Evolutionary conservation across 176 grass and related monocot species (phyloP).

Genomic region (Eragrostis curvula): DNA sequence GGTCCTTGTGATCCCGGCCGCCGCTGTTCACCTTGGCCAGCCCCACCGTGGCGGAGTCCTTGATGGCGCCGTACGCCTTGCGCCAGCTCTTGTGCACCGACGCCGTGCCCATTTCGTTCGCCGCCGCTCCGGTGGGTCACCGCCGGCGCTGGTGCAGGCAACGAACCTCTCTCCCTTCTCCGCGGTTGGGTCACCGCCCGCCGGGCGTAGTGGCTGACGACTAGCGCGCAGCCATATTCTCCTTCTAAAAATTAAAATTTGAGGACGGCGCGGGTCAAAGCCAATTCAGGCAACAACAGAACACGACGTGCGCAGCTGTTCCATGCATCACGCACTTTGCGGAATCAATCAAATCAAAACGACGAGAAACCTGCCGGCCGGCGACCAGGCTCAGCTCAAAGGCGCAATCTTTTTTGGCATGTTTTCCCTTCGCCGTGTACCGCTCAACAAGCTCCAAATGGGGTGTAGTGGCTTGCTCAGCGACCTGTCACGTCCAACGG

Average conservation of each 20-base stretch:
- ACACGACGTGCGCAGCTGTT: constrained; percentile 8
- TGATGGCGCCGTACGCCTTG: constrained; percentile 92
- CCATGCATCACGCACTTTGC: neutral
- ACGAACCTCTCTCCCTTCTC: neutral
- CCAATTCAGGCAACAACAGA: neutral
- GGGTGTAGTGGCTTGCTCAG: neutral
- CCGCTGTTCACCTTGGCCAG: constrained; percentile 76
- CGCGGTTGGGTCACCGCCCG: neutral
- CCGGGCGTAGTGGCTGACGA: constrained; percentile 29
- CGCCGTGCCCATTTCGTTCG: constrained; percentile 27
- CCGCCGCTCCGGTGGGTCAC: neutral
- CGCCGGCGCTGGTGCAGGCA: neutral
- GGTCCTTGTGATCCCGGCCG: constrained; percentile 50
- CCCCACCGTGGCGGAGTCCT: constrained; percentile 89
- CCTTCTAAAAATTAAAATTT: neutral
- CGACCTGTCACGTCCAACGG: neutral
- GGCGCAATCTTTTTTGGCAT: neutral
- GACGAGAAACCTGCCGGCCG: neutral
- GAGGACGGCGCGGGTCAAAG: neutral
- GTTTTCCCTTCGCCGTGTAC: neutral
- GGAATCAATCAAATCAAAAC: neutral
- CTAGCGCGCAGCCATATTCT: constrained; percentile 8
- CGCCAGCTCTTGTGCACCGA: constrained; percentile 77
- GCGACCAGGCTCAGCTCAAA: neutral
- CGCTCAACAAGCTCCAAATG: constrained; percentile 14